A percentile compares a stretch with the other conserved stretches of the same genome.
phyloP scores from a whole-genome alignment of 169 alveolate species.

The Plasmodium vivax region DNA sequence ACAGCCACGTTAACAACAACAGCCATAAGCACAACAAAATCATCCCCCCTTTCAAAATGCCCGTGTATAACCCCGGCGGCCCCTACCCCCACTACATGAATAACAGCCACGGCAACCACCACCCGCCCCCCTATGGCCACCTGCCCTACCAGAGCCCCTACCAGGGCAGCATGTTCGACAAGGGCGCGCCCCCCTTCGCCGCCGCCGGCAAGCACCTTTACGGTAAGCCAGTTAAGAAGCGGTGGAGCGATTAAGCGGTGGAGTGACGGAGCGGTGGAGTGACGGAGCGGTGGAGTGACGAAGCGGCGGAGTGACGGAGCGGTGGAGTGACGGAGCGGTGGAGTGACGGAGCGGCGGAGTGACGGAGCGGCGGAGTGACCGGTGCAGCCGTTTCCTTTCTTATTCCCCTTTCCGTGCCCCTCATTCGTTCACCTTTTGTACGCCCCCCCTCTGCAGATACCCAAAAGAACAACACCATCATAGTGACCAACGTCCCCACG shows the following conservation, averaged over 20 bases:
- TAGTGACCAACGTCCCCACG: conserved; percentile 56
- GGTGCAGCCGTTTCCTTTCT: not conserved
- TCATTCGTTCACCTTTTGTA: not conserved
- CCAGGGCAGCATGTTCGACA: conserved; percentile 31
- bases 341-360: too few species aligned
- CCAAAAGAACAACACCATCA: conserved; percentile 30
- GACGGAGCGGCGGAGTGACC: too few species aligned
- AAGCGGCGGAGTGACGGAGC: too few species aligned
- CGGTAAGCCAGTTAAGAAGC: conserved; percentile 31
- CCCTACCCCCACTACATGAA: conserved; percentile 33
- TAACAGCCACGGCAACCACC: not conserved
- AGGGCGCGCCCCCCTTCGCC: conserved; percentile 5
- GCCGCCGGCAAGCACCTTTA: conserved; percentile 9
- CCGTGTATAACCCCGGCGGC: conserved; percentile 22
- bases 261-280: too few species aligned
- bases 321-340: too few species aligned
- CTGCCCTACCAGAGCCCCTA: conserved; percentile 20
- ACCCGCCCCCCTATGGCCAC: conserved; percentile 14
- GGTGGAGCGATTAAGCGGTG: too few species aligned
- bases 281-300: too few species aligned
- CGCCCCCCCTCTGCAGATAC: not conserved
- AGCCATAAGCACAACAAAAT: conserved; percentile 28
- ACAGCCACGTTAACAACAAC: conserved; percentile 2
- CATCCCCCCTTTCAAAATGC: conserved; percentile 35
- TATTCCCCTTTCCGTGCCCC: too few species aligned